Conservation (phyloP, 2,329 filamentous ascomycete species). For the Fonsecaea multimorphosa region DNA sequence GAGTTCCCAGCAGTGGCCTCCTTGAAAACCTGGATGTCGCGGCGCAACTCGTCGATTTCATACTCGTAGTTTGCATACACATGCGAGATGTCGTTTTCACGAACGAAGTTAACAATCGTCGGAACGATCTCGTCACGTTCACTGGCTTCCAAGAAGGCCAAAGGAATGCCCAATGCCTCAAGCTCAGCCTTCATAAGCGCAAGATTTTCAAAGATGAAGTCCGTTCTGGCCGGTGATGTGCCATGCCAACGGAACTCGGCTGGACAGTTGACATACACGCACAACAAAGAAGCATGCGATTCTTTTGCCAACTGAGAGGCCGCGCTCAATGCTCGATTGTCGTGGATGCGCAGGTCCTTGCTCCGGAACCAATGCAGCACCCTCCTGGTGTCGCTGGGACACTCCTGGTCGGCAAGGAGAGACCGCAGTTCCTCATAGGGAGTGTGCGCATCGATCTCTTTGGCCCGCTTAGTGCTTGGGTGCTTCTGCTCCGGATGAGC, state of each 20-base stretch:
- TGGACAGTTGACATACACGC: constrained; percentile 55
- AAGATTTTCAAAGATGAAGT: constrained; percentile 57
- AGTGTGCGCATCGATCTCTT: constrained; percentile 54
- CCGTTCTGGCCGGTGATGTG: constrained; percentile 55
- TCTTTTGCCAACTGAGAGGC: constrained; percentile 55
- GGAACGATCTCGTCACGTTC: constrained; percentile 52
- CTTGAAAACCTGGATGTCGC: constrained; percentile 54
- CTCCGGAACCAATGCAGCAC: constrained; percentile 60
- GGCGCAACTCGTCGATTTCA: constrained; percentile 53
- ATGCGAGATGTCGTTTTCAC: constrained; percentile 53
- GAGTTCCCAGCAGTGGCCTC: constrained; percentile 42
- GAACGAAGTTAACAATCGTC: constrained; percentile 51
- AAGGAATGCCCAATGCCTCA: constrained; percentile 56
- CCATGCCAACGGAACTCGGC: constrained; percentile 60
- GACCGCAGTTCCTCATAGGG: constrained; percentile 53
- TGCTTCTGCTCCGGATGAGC: constrained; percentile 47
- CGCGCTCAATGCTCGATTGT: constrained; percentile 56
- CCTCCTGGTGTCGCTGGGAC: constrained; percentile 47
- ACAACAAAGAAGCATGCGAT: constrained; percentile 51
- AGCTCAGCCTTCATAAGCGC: constrained; percentile 54
- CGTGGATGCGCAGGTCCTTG: constrained; percentile 58
- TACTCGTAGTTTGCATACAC: constrained; percentile 58
- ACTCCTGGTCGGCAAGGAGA: constrained; percentile 49
- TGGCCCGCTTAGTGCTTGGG: constrained; percentile 57
- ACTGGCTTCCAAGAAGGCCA: constrained; percentile 53